Evolutionary conservation across 148 eudicot species (phyloP).

Genomic region (Amaranthus palmeri): DNA sequence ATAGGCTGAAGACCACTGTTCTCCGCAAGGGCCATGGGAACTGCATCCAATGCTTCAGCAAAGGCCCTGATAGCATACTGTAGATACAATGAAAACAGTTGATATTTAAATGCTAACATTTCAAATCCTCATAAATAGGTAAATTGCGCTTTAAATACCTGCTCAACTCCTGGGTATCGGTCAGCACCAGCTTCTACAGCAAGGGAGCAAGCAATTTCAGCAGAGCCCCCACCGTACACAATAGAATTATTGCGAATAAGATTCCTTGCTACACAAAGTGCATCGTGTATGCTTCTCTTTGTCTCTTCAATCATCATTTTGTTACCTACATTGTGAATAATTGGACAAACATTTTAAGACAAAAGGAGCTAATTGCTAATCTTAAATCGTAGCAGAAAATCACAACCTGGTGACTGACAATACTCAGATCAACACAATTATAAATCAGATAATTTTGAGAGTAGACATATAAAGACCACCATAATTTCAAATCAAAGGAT

Average conservation of each 20-base stretch:
- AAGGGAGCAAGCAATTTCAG: constrained; percentile 83
- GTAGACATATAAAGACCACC: too few relatives aligned
- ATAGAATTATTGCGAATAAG: constrained; percentile 86
- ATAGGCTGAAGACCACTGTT: constrained; percentile 97
- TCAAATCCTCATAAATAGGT: background rate
- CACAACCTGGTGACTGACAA: background rate
- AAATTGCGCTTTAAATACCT: constrained; percentile 32
- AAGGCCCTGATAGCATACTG: constrained; percentile 97
- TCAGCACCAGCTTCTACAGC: constrained; percentile 96
- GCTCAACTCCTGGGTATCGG: constrained; percentile 85
- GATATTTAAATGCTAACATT: background rate
- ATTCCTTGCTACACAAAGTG: constrained; percentile 87
- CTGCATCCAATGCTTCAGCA: constrained; percentile 90
- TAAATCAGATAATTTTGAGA: background rate
- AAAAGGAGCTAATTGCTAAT: background rate
- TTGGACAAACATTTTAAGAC: background rate
- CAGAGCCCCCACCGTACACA: constrained; percentile 89
- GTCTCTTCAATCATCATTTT: constrained; percentile 99
- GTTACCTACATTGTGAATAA: constrained; percentile 51
- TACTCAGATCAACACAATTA: background rate
- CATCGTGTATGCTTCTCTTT: constrained; percentile 89
- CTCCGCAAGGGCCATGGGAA: constrained; percentile 97
- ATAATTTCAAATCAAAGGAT: too few relatives aligned
- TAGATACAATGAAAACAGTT: constrained; percentile 13
- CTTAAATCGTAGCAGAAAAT: background rate